Evolutionary conservation across 2,329 filamentous ascomycete species (phyloP), one percentile per base, ranked within the genome.

Genomic region (Aschersonia sp.): DNA sequence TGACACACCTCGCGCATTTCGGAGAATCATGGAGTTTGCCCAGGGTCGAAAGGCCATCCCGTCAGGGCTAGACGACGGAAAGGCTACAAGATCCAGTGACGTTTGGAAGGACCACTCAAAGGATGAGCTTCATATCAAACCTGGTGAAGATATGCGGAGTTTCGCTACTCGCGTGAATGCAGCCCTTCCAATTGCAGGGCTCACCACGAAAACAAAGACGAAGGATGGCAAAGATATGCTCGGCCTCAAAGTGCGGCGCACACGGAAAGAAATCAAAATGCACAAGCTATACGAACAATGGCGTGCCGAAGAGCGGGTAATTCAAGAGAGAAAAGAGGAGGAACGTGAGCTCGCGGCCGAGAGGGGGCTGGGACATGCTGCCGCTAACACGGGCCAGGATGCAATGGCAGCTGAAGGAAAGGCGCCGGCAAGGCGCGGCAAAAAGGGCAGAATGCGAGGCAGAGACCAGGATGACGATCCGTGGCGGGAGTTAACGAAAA

Each of bases 1-100:
- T 61, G 92, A 97, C 66, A 89, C 85, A 1, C 92, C 92, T 0
- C 84, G 87, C 54, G 87, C 84, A 1, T 98, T 98, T 64, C 78
- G 79, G 51, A 81, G 88, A 10, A 68, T 97, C 52, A 92, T 97
- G 84, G 79, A 84, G 35, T 77, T 81, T 54, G 76, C 82, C 41
- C 65, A 70, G 12, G 63, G 77, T n/a, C 81, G 79, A 58, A 76
- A 72, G 50, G 63, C 73, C 8, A 72, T 73, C 5, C 76, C 73
- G 8, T 76, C 73, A 9, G 81, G 83, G 6, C 69, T 94, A 7
- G 83, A 94, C 59, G 77, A 92, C 53, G 85, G 85, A n/a, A 58
- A 57, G 1, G 44, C 57, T 45, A 5, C 45, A 45, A n/a, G 59
- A 53, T 43, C 46, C 49, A 44, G 51, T 10, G 39, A 47, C 40